These are phyloP conservation scores for Myrmaecium sp. DNA, from an alignment of 2,329 filamentous ascomycete species.

Conservation along the genomic window DNA sequence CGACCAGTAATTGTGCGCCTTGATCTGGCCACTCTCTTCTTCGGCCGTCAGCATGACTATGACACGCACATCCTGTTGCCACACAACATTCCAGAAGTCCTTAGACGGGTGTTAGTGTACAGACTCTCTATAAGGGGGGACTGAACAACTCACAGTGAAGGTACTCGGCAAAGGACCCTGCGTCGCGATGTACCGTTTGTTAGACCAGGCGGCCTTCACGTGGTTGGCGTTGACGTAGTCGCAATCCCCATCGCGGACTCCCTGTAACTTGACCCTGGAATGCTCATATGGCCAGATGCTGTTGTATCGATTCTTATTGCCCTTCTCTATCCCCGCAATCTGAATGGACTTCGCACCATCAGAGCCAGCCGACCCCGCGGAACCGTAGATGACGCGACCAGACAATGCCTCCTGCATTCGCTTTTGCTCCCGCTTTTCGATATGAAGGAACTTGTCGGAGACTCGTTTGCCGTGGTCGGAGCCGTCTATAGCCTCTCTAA, in stretches of 20 bases:
- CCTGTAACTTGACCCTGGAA: slow-evolving; percentile 63
- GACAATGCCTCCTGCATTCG: slow-evolving; percentile 78
- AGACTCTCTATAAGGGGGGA: not conserved
- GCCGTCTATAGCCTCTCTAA: slow-evolving; percentile 48
- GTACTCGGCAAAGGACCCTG: slow-evolving; percentile 88
- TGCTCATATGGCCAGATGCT: slow-evolving; percentile 96
- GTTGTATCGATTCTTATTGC: slow-evolving; percentile 91
- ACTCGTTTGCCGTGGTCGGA: slow-evolving; percentile 63
- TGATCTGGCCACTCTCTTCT: slow-evolving; percentile 79
- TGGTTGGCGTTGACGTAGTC: slow-evolving; percentile 96
- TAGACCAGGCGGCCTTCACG: slow-evolving; percentile 59
- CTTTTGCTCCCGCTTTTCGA: slow-evolving; percentile 72
- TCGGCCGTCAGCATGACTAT: slow-evolving; percentile 96
- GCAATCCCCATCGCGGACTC: slow-evolving; percentile 49
- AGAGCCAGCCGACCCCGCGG: slow-evolving; percentile 17
- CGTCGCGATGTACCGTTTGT: slow-evolving; percentile 89
- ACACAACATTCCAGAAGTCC: slow-evolving; percentile 97
- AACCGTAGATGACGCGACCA: slow-evolving; percentile 40
- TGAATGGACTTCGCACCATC: slow-evolving; percentile 38
- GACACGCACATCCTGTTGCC: slow-evolving; percentile 90
- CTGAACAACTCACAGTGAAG: slow-evolving; percentile 50
- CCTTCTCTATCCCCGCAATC: slow-evolving; percentile 86
- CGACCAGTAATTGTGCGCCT: slow-evolving; percentile 90
- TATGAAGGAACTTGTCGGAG: slow-evolving; percentile 64
- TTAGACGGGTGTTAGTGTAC: slow-evolving; percentile 17